Conservation (phyloP, 805 yeast genomes). For the Monosporozyma siamensis region DNA sequence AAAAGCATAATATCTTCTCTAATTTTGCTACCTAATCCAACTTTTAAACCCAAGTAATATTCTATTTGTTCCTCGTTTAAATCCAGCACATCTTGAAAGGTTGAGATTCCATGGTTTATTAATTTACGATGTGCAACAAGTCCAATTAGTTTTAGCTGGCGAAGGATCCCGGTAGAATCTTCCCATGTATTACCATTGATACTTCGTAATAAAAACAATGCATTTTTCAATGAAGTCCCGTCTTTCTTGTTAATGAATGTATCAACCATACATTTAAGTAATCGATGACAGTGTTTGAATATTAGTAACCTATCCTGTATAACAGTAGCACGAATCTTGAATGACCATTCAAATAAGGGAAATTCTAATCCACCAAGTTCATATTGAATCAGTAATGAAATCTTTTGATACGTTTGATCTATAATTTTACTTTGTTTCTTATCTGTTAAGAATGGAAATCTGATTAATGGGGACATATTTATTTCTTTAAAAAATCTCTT, state of each 20-base stretch:
- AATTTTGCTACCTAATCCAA: conserved; percentile 35
- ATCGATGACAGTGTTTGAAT: conserved; percentile 35
- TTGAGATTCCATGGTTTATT: conserved; percentile 28
- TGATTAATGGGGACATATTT: conserved; percentile 32
- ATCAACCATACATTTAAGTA: conserved; percentile 38
- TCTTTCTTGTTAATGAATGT: conserved; percentile 35
- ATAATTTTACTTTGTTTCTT: conserved; percentile 21
- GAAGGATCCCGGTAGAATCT: conserved; percentile 34
- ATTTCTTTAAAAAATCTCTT: conserved; percentile 38
- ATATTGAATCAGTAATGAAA: conserved; percentile 37
- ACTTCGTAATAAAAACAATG: conserved; percentile 34
- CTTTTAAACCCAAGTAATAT: conserved; percentile 32
- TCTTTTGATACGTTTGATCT: conserved; percentile 30
- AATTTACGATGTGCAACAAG: conserved; percentile 33
- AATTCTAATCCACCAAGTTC: conserved; percentile 43
- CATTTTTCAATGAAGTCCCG: conserved; percentile 33
- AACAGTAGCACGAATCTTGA: conserved; percentile 33
- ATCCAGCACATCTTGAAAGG: conserved; percentile 26
- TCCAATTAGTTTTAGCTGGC: conserved; percentile 42
- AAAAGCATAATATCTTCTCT: conserved; percentile 27
- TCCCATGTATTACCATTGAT: conserved; percentile 44
- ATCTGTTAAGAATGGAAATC: conserved; percentile 30
- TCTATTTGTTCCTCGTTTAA: conserved; percentile 33
- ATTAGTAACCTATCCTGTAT: conserved; percentile 37
- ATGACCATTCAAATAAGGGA: conserved; percentile 37